Percentiles rank a stretch among this genome's conserved stretches.
Evolutionary conservation across 768 basidiomycete species (phyloP).

Genomic region (Russula earlei): DNA sequence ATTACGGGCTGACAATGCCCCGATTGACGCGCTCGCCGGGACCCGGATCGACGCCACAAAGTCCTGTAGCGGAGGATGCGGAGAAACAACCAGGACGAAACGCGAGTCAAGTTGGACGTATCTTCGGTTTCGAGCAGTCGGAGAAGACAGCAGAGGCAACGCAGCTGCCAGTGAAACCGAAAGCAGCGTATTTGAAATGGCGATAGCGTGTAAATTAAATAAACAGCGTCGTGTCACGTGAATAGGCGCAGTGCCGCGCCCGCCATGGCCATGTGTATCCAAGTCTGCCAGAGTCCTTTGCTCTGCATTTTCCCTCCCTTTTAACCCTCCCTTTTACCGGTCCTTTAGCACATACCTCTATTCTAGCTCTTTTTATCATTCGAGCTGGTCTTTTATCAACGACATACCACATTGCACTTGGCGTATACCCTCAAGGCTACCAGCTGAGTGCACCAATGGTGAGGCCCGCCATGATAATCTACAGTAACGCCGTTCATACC

Average conservation of each 20-base stretch:
- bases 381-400: neutral
- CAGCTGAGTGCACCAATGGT: slow-evolving; percentile 22
- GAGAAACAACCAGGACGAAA: neutral
- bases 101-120: neutral
- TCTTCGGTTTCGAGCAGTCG: neutral
- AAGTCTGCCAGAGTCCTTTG: neutral
- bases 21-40: neutral
- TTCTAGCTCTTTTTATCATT: neutral
- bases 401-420: slow-evolving; percentile 18
- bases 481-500: slow-evolving; percentile 3
- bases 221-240: slow-evolving; percentile 5
- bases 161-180: neutral
- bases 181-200: slow-evolving; percentile 6
- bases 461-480: slow-evolving; percentile 8
- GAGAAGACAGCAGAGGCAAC: neutral
- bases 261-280: neutral
- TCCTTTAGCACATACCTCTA: neutral
- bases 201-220: too few species aligned
- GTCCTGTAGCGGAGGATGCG: neutral
- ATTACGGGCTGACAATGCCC: slow-evolving; percentile 8
- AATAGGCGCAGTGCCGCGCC: slow-evolving; percentile 1
- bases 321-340: slow-evolving; percentile 4
- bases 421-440: slow-evolving; percentile 14
- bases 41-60: neutral
- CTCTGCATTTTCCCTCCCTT: neutral